Conservation (phyloP, 1,139 yeast species). For the Debaryomyces fabryi region DNA sequence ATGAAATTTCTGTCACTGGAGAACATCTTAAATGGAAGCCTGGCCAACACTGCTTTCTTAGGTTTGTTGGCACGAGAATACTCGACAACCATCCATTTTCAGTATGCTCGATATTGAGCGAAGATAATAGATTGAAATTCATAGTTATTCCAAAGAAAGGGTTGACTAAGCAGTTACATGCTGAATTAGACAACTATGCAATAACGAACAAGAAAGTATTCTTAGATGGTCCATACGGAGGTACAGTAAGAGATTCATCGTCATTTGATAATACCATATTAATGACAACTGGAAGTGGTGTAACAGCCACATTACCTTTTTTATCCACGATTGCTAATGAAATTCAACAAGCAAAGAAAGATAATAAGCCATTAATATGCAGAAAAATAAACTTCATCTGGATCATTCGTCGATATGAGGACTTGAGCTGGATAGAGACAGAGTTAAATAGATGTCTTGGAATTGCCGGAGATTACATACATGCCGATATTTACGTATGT, state of each 20-base stretch:
- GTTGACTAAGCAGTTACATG: slow-evolving; percentile 40
- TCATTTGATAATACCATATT: slow-evolving; percentile 53
- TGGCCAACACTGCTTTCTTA: slow-evolving; percentile 62
- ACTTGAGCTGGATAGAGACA: slow-evolving; percentile 48
- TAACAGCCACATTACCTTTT: slow-evolving; percentile 56
- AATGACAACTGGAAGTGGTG: slow-evolving; percentile 56
- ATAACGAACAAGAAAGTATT: slow-evolving; percentile 35
- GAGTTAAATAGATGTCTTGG: slow-evolving; percentile 39
- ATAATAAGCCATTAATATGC: slow-evolving; percentile 19
- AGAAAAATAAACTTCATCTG: slow-evolving; percentile 49
- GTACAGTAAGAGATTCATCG: slow-evolving; percentile 50
- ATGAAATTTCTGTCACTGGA: slow-evolving; percentile 45
- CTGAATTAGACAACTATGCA: slow-evolving; percentile 29
- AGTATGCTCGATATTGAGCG: slow-evolving; percentile 40
- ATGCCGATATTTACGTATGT: slow-evolving; percentile 31
- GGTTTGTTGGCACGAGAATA: slow-evolving; percentile 48
- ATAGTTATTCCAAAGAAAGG: slow-evolving; percentile 56
- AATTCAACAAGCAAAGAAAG: slow-evolving; percentile 17
- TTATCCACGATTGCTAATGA: slow-evolving; percentile 29
- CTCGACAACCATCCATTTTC: slow-evolving; percentile 69
- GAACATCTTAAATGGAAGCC: slow-evolving; percentile 53
- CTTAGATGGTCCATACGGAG: slow-evolving; percentile 71
- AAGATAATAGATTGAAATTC: slow-evolving; percentile 42
- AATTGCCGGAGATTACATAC: slow-evolving; percentile 27
- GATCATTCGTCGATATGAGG: slow-evolving; percentile 43